Evolutionary conservation across 257 asterid species (phyloP).

Genomic region (Solanum raphanifolium): DNA sequence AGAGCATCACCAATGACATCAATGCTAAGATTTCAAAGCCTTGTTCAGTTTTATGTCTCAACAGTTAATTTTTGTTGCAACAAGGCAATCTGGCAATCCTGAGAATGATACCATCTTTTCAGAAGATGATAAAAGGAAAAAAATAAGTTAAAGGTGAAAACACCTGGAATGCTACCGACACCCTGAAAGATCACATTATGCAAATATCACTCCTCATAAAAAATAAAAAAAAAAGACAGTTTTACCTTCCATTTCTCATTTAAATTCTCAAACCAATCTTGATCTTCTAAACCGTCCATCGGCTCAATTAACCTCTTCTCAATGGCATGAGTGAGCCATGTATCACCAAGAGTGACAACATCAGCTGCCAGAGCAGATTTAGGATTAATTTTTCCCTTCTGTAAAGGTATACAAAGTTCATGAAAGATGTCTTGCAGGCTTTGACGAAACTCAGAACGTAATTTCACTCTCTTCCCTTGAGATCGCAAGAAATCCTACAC

Average conservation of each 20-base stretch:
- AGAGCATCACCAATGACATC: neutral
- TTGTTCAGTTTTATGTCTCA: neutral
- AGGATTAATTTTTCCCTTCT: constrained; percentile 34
- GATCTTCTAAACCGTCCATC: constrained; percentile 48
- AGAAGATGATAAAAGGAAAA: neutral
- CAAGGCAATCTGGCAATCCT: neutral
- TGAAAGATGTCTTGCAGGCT: constrained; percentile 48
- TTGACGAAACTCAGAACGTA: constrained; percentile 60
- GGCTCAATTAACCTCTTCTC: constrained; percentile 72
- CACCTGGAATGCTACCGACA: neutral
- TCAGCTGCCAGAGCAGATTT: constrained; percentile 71
- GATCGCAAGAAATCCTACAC: constrained; percentile 69
- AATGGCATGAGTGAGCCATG: constrained; percentile 79
- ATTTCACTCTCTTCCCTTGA: constrained; percentile 72
- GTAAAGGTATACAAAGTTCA: constrained; percentile 48
- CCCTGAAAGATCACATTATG: neutral
- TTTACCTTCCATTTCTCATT: constrained; percentile 84
- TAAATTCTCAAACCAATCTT: constrained; percentile 65
- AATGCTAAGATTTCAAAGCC: neutral
- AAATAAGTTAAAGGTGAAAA: neutral
- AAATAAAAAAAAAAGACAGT: neutral
- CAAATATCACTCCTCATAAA: neutral
- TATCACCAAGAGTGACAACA: constrained; percentile 71
- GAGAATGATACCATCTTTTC: neutral
- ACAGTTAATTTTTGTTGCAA: neutral